Conservation (phyloP, 2,329 filamentous ascomycete species). For the Stagonosporopsis cucurbitacearum region DNA sequence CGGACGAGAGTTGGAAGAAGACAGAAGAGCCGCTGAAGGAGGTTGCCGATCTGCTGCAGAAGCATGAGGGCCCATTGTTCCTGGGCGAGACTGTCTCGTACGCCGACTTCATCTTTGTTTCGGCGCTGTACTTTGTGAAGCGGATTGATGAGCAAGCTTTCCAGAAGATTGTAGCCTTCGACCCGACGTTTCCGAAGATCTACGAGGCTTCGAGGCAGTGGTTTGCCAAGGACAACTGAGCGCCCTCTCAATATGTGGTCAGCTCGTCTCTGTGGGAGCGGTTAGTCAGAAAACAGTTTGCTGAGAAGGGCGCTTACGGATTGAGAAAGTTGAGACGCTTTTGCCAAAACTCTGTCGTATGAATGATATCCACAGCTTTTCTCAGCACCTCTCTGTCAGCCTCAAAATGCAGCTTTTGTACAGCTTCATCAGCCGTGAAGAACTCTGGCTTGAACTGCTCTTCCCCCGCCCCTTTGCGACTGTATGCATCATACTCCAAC, state of each 20-base stretch:
- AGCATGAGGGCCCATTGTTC: conserved; percentile 67
- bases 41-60: conserved; percentile 57
- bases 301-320: neutral
- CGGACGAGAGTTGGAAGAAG: conserved; percentile 58
- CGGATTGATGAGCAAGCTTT: conserved; percentile 48
- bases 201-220: conserved; percentile 51
- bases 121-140: conserved; percentile 55
- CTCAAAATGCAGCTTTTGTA: conserved; percentile 46
- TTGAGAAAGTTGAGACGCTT: conserved; percentile 6
- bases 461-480: conserved; percentile 31
- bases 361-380: conserved; percentile 36
- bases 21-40: conserved; percentile 50
- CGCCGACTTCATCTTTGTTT: conserved; percentile 61
- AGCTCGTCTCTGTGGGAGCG: neutral
- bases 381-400: conserved; percentile 45
- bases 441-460: conserved; percentile 42
- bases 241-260: neutral
- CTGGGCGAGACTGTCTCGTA: conserved; percentile 59
- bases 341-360: conserved; percentile 13
- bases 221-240: conserved; percentile 48
- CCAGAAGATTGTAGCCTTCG: conserved; percentile 50
- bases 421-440: conserved; percentile 39
- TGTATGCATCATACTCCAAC: conserved; percentile 36
- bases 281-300: neutral
- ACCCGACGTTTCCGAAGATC: conserved; percentile 43